A percentile compares a stretch with the other conserved stretches of the same genome.
Conservation (phyloP, 805 yeast genomes). For the Suhomyces xylopsoci region DNA sequence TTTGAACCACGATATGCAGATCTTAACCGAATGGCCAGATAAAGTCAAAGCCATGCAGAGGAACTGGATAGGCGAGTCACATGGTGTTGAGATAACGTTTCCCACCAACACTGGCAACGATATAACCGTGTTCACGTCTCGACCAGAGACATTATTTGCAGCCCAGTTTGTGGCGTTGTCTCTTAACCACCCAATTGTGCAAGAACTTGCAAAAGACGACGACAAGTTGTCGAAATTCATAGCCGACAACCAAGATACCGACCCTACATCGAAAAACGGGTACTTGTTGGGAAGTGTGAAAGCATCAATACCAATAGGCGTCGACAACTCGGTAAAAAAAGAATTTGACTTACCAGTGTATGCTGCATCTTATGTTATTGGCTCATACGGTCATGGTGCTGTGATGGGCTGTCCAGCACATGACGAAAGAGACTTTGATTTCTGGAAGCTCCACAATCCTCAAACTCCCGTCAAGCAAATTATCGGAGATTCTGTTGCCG, state of each 20-base stretch:
- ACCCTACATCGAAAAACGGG: constrained; percentile 47
- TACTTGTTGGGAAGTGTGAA: constrained; percentile 42
- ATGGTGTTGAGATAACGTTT: constrained; percentile 72
- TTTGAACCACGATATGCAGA: constrained; percentile 60
- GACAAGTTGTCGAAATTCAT: constrained; percentile 47
- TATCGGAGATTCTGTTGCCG: constrained; percentile 39
- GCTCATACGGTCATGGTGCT: constrained; percentile 84
- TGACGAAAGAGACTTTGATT: constrained; percentile 77
- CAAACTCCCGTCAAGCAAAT: constrained; percentile 38
- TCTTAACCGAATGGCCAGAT: constrained; percentile 76
- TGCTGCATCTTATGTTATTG: constrained; percentile 87
- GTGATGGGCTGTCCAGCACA: constrained; percentile 99
- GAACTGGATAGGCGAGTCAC: constrained; percentile 90
- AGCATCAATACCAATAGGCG: constrained; percentile 59
- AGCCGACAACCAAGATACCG: constrained; percentile 43
- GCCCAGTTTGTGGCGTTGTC: constrained; percentile 84
- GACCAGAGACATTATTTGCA: constrained; percentile 83
- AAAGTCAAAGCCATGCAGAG: constrained; percentile 87
- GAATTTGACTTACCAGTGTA: constrained; percentile 60
- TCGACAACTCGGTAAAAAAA: constrained; percentile 15
- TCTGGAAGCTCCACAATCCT: constrained; percentile 69
- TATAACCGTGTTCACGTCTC: constrained; percentile 71
- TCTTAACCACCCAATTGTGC: constrained; percentile 61
- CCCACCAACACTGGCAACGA: constrained; percentile 17
- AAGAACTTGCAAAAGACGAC: constrained; percentile 36